These are phyloP conservation scores for Vachellia collinsii DNA, from an alignment of 306 rosid species.

Conservation along the genomic window DNA sequence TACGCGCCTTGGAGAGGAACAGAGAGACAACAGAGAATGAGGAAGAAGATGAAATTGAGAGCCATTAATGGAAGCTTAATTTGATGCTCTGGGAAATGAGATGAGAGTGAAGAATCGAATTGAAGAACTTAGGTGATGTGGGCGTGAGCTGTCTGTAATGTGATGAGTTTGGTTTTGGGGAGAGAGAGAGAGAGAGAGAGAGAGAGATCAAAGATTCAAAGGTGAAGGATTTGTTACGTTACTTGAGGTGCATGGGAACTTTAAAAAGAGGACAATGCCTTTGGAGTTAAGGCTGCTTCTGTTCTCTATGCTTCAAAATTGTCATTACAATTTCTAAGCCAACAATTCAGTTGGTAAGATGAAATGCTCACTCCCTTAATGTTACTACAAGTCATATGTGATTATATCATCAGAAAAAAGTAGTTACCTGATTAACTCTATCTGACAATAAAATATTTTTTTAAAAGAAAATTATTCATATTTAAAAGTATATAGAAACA, in stretches of 20 bases:
- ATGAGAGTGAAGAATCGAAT: neutral
- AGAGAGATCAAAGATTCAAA: no score
- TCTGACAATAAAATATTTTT: no score
- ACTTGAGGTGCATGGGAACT: constrained; percentile 49
- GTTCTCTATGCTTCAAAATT: neutral
- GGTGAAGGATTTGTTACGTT: constrained; percentile 40
- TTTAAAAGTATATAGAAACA: no score
- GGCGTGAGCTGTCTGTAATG: neutral
- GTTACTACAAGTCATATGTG: no score
- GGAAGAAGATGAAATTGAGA: constrained; percentile 37
- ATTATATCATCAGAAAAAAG: no score
- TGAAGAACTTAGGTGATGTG: neutral
- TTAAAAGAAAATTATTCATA: no score
- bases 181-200: neutral
- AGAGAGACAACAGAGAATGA: constrained; percentile 27
- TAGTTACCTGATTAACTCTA: no score
- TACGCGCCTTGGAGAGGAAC: constrained; percentile 33
- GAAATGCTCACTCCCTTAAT: no score
- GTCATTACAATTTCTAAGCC: neutral
- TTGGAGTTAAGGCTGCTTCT: constrained; percentile 3
- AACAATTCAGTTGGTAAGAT: no score
- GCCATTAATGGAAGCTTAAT: constrained; percentile 22
- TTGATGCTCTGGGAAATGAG: constrained; percentile 12
- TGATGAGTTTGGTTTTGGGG: neutral
- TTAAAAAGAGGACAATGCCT: constrained; percentile 32